Conservation (phyloP, 2,329 filamentous ascomycete species). For the Trichoderma atrobrunneum region DNA sequence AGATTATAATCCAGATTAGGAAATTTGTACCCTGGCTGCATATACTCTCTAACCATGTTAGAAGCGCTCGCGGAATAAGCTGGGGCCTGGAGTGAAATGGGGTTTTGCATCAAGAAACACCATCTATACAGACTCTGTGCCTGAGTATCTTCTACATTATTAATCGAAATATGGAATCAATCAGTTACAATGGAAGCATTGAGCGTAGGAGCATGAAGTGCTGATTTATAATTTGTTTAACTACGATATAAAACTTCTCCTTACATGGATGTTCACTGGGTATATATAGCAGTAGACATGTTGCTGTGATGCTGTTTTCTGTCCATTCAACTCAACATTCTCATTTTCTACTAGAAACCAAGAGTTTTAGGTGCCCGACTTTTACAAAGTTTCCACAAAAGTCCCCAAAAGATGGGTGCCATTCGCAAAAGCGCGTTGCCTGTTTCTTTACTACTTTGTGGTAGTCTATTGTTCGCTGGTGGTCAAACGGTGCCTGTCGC, state of each 20-base stretch:
- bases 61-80: not conserved
- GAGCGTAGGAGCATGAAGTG: not conserved
- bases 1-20: not conserved
- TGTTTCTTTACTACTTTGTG: not conserved
- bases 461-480: not conserved
- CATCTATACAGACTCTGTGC: not conserved
- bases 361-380: not conserved
- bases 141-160: not conserved
- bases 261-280: not conserved
- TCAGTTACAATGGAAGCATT: not conserved
- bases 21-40: not conserved
- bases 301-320: not conserved
- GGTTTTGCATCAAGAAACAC: not conserved
- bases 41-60: not conserved
- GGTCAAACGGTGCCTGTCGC: not conserved
- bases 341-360: not conserved
- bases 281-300: not conserved
- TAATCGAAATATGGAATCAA: not conserved
- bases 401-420: not conserved
- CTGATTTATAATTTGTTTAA: not conserved
- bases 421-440: not conserved
- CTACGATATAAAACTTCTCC: not conserved
- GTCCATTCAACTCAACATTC: not conserved
- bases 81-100: not conserved
- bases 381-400: not conserved